These are phyloP conservation scores for Diplodia sapinea DNA, from an alignment of 2,329 filamentous ascomycete genomes.

Conservation along the genomic window DNA sequence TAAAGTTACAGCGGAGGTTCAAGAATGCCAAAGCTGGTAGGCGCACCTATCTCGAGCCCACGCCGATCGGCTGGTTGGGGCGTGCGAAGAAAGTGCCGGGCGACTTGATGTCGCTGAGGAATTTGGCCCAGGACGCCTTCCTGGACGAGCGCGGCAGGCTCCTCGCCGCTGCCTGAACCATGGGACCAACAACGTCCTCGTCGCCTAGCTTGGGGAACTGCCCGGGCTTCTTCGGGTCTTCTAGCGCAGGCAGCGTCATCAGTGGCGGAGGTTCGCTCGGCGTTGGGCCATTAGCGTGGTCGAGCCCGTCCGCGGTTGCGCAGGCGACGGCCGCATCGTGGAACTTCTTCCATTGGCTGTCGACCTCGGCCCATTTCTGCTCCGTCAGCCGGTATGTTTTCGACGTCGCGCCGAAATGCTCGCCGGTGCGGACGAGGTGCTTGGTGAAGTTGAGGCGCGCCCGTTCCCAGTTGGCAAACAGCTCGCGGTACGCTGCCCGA, in stretches of 20 bases:
- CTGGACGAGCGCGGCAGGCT: constrained; percentile 46
- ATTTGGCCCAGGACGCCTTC: constrained; percentile 48
- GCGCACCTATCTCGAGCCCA: constrained; percentile 4
- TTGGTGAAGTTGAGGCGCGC: constrained; percentile 87
- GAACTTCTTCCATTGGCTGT: constrained; percentile 73
- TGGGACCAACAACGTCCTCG: constrained; percentile 91
- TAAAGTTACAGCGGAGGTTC: constrained; percentile 40
- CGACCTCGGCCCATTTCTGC: constrained; percentile 84
- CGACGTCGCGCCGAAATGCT: constrained; percentile 89
- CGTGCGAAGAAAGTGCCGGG: constrained; percentile 44
- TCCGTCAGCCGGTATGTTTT: constrained; percentile 86
- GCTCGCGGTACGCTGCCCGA: constrained; percentile 64
- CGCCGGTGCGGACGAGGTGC: constrained; percentile 83
- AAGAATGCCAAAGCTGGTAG: constrained; percentile 22
- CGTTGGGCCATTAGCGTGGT: constrained; percentile 43
- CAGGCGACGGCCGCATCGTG: constrained; percentile 67
- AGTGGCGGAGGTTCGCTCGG: constrained; percentile 60
- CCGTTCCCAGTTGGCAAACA: constrained; percentile 80
- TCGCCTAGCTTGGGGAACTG: constrained; percentile 91
- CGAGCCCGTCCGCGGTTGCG: constrained; percentile 44
- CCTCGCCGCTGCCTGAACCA: constrained; percentile 62
- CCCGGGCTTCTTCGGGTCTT: constrained; percentile 69
- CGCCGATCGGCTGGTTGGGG: constrained; percentile 34
- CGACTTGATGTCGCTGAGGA: constrained; percentile 47
- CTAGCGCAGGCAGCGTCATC: constrained; percentile 70